Evolutionary conservation across 768 basidiomycete species (phyloP), one percentile per base, ranked within the genome.

Genomic region (Rhizopogon vulgaris): DNA sequence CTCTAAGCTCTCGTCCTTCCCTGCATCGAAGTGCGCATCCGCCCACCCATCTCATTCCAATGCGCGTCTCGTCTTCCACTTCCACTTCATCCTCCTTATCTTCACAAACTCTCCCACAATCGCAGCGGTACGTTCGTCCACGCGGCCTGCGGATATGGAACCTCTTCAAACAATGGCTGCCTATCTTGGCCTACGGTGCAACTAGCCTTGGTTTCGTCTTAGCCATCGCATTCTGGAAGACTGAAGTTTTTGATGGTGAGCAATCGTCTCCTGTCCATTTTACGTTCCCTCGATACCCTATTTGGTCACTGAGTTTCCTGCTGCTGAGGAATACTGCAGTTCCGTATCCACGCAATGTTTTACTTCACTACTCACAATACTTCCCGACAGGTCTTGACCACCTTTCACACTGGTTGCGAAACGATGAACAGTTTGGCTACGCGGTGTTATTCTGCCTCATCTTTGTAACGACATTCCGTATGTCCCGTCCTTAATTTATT

Each of bases 381-480:
- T 46, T 51, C 52, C 41, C 18, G 42, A 10, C 62, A 94, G 93
- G 78, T 52, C 84, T 96, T 36, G 94, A 96, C 69, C 71, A 83
- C 37, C 75, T 95, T 34, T 85, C 93, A 27, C 77, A 78, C 55
- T 88, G 87, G 80, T 74, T 95, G 46, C 83, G 82, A 61, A 76
- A 74, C 32, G 84, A 90, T 65, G 78, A 80, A 53, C 75, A 79
- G 53, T 78, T 80, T 65, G 94, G 94, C 43, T 83, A 90, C 64
- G 78, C 81, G 51, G 79, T 87, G 56, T 82, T 96, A 48, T 93
- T 90, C 66, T 74, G 70, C 59, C 80, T 92, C 63, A 92, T 93
- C 55, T 90, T 92, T 67, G 65, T 92, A 53, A 93, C 90, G 46
- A 92, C 90, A 1, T 84, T 92, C 68, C 90, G 90, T 92, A 71